Evolutionary conservation across 2,329 filamentous ascomycete species (phyloP).

Genomic region (Chaetoscypha palmicola): DNA sequence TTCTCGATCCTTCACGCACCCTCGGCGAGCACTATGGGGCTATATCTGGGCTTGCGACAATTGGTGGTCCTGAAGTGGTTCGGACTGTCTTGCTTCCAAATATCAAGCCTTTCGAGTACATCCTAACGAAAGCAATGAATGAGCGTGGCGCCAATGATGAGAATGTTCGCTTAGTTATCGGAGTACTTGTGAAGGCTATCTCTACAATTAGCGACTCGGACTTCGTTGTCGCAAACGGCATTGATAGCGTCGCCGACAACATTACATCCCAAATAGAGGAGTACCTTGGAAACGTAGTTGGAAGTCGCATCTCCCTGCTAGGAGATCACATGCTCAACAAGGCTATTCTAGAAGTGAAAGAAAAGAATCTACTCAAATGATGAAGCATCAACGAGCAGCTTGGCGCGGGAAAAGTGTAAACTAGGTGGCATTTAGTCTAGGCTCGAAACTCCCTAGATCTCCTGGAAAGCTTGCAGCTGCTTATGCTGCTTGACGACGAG

Average conservation of each 20-base stretch:
- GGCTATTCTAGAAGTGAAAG: conserved; percentile 25
- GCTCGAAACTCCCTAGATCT: too few relatives aligned
- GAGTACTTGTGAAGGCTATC: conserved; percentile 49
- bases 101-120: conserved; percentile 54
- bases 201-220: conserved; percentile 41
- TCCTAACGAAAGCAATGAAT: conserved; percentile 49
- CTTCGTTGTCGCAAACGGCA: conserved; percentile 18
- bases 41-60: conserved; percentile 68
- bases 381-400: not conserved
- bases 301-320: conserved; percentile 21
- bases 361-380: conserved; percentile 9
- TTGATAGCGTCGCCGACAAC: conserved; percentile 15
- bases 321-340: conserved; percentile 26
- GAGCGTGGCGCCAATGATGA: conserved; percentile 44
- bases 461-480: too few relatives aligned
- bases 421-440: not conserved
- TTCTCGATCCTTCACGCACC: conserved; percentile 79
- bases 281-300: conserved; percentile 27
- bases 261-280: conserved; percentile 24
- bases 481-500: too few relatives aligned
- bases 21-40: conserved; percentile 85
- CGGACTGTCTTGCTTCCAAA: conserved; percentile 59
- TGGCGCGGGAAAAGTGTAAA: not conserved
- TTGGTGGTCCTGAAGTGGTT: conserved; percentile 64
- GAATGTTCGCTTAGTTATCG: conserved; percentile 55